Conservation (phyloP, 768 basidiomycete species). For the Pisolithus marmoratus region DNA sequence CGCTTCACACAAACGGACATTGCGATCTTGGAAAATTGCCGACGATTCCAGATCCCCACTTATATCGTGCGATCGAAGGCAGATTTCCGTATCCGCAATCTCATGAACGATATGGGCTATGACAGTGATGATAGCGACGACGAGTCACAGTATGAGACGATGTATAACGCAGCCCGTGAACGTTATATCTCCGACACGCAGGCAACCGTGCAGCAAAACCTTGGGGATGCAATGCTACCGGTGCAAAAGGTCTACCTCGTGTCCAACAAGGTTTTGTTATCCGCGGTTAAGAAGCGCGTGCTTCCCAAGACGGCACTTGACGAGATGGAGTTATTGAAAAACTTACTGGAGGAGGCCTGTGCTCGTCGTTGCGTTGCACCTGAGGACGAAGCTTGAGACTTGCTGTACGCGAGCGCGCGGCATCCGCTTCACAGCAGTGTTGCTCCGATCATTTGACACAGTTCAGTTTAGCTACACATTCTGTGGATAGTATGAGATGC, state of each 20-base stretch:
- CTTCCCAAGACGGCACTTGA: background rate
- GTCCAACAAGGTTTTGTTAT: conserved; percentile 8
- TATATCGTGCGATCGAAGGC: conserved; percentile 25
- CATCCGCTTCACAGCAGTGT: too few relatives aligned
- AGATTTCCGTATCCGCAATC: conserved; percentile 5
- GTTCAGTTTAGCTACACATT: too few relatives aligned
- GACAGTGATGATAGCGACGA: background rate
- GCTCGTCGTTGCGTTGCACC: background rate
- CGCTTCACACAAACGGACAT: conserved; percentile 22
- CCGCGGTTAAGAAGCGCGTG: conserved; percentile 1
- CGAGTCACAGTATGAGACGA: background rate
- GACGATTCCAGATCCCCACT: conserved; percentile 18
- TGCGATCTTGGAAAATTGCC: conserved; percentile 19
- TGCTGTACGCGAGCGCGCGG: too few relatives aligned
- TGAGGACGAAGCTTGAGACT: background rate
- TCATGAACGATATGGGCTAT: background rate
- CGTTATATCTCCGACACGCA: conserved; percentile 9
- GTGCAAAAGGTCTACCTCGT: conserved; percentile 10
- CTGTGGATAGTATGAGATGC: too few relatives aligned
- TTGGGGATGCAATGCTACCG: conserved; percentile 6
- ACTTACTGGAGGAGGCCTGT: background rate
- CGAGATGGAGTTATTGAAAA: conserved; percentile 2
- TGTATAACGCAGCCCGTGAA: conserved; percentile 4
- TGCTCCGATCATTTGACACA: too few relatives aligned
- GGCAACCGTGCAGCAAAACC: conserved; percentile 5